Evolutionary conservation across 306 rosid genomes (phyloP), one percentile per base, ranked within the genome.

Genomic region (Trifolium repens): DNA sequence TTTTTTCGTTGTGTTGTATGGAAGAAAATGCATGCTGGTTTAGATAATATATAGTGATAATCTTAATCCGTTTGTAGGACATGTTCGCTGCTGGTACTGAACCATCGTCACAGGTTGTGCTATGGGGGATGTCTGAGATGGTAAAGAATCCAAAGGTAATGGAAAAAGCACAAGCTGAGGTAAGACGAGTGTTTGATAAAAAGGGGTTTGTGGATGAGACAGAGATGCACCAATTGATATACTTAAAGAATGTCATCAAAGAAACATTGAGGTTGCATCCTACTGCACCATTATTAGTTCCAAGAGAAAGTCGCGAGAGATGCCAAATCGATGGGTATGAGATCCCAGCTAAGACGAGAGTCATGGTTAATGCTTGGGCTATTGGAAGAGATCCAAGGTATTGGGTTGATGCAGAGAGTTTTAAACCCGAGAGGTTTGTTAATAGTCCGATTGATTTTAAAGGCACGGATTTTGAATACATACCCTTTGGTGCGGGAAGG

Each of bases 71-170:
- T 52, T 57, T 77, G 37, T 39, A 84, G 88, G 87, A 87, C 16
- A 77, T 84, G 4, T 79, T 79, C 0, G 14, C 4, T 16, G 88
- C 15, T 30, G 90, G 85, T 24, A 65, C 85, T 0, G 87, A 87
- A 40, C 69, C 86, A 53, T 42, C 88, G 2, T 43, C 85, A 6
- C 11, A 46, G 9, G 2, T 54, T 11, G 43, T 87, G 34, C 70
- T 64, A 32, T 84, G 90, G 85, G 70, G 34, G 4, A 82, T 87
- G 78, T 67, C 84, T 37, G 90, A 87, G 67, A 62, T 84, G 73
- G 35, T 77, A 42, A 82, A 67, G 70, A 82, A 87, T 40, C 87
- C 85, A 26, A 60, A 32, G 16, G 63, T 57, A 17, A 84, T 84
- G 90, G 66, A 73, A 52, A 4, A 15, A 50, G 85, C 83, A 63